Evolutionary conservation across 805 yeast species (phyloP), one percentile per base, ranked within the genome.

Genomic region (Naumovozyma castellii): DNA sequence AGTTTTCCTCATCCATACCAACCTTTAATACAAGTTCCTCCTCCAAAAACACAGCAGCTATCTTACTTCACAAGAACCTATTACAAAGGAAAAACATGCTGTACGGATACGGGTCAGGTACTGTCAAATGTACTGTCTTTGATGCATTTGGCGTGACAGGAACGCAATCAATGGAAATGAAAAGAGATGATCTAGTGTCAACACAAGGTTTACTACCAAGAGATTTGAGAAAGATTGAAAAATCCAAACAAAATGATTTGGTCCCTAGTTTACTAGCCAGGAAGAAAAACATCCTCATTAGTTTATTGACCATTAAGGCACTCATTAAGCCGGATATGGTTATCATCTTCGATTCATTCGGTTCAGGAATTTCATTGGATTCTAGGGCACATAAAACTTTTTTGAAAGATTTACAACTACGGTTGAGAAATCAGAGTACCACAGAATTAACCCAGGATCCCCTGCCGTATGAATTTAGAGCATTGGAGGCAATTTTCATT

Each of bases 381-480:
- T 55, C 61, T 2, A 46, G 52, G 9, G 42, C 59, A 3, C 60
- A 59, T 29, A 45, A 45, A 40, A 49, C 45, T 18, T 55, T 57
- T 34, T 44, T 55, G 5, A 47, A 42, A 13, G 55, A 50, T 40
- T 41, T 60, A 37, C 43, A 45, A 32, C 15, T 45, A 32, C 44
- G 54, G 34, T 44, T 58, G 27, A 43, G 47, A 15, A 53, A 54
- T 27, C 46, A 46, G 30, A 51, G 53, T n/a, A 41, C 44, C 14
- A 43, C 46, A 13, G 48, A 49, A 13, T 36, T 44, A 4, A 49
- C 43, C 16, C 48, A 42, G 27, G 57, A 56, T 38, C 50, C 71
- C 4, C 65, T 86, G 15, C 90, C 95, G 0, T 92, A 87, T 59
- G 98, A 92, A 55, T 79, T 88, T 54, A 67, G 94, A 36, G 98